Base-by-base conservation (phyloP, 192 early-diverging fungal species). In the Lunasporangiospora selenospora region DNA sequence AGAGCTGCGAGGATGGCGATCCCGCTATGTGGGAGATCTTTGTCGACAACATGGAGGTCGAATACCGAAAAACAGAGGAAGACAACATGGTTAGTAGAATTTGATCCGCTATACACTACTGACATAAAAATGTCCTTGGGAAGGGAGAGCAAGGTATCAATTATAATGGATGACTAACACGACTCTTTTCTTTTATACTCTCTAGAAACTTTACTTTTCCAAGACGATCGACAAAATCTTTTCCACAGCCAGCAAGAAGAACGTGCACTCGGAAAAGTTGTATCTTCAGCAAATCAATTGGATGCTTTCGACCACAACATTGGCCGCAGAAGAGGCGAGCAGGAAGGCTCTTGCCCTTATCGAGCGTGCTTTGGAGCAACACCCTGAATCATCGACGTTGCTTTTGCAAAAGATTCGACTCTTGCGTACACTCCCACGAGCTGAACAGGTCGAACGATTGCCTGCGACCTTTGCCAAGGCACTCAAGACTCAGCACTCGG, bases 21-120 rank as follows among this genome's bases (percentile, higher is more conserved):
- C 50, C 66, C 7, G 58, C 78, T 21, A 86, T 90, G 83, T 90
- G 87, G 85, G 70, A 76, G 43, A 43, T 75, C 53, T 94, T 89
- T 73, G 70, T 82, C 13, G 53, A 66, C 7, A 94, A 94, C 62
- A 70, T 93, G 62, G 51, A 32, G 6, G 62, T 77, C 23, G 83
- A 85, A 75, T 60, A 66, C 8, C 19, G 45, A 3, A 61, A 58
- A 0, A 76, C 80, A 4, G 49, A 77, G 5, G 88, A 90, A 69
- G 62, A 78, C 36, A 83, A 86, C 55, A 65, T 92, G 70, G 79
- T 80, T 65, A 65, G 65, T n/a, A 50, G 4, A 26, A 64, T 40
- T 23, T 30, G 24, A 15, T 36, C 9, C 27, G 24, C 18, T 42
- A 34, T 34, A 24, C n/a, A n/a, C n/a, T 31, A 8, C 24, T 11